Base-by-base conservation (phyloP, 2,329 filamentous ascomycete genomes). In the Hymenoscyphus salicellus region DNA sequence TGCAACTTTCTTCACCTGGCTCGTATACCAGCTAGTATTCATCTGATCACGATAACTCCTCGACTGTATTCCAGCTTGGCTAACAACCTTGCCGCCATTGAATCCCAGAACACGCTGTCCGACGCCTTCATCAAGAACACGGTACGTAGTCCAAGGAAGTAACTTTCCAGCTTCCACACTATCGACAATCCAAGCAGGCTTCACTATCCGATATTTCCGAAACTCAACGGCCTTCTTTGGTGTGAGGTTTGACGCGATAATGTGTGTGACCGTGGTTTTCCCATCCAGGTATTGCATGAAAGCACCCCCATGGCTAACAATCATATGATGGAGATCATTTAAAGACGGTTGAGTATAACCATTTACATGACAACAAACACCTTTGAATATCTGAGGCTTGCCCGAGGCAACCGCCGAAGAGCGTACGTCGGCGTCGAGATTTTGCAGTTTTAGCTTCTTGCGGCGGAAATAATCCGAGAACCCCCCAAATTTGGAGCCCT, bases 381-480 rank as follows among this genome's bases (percentile, higher is more conserved):
- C 93, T 70, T 89, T 92, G 82, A 99, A 99, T 61, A 99, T 92
- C 67, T 86, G 87, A 10, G 93, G 92, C 68, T 90, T 92, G 69
- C 89, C 87, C 0, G 80, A 78, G 1, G 88, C 85, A 52, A 52
- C 20, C 7, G 46, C 20, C 3, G 86, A 81, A 36, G 89, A 84
- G 65, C 94, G 88, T 55, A 96, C 81, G 62, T 96, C 86, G 8
- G 88, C 88, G 78, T 99, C 95, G 33, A 95, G 85, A 73, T 99
- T 99, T 77, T 98, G 95, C 3, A 99, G 84, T 75, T 99, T 99
- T 77, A 97, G 88, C 82, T 96, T 97, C 81, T 99, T 99, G 63
- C 93, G 89, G 59, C 93, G 85, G 75, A 97, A 96, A 77, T 98
- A 99, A 74, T 98, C 94, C 28, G 83, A 79, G 73, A 98, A 96